phyloP scores from a whole-genome alignment of 306 rosid genomes.

The Styphnolobium japonicum region DNA sequence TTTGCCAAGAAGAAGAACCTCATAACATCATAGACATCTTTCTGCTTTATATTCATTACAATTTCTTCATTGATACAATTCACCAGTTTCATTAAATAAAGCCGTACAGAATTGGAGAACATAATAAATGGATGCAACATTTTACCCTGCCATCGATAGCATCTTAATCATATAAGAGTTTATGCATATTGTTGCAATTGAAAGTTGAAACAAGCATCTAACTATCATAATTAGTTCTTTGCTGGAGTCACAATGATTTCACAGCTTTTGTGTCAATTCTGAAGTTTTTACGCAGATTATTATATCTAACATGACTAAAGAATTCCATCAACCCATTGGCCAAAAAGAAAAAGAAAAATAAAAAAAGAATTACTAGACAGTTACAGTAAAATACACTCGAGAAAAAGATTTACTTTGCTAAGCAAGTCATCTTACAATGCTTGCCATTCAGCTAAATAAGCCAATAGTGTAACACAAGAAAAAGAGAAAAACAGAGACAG shows the following conservation, averaged over 20 bases:
- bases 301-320: not conserved
- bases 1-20: slow-evolving; percentile 16
- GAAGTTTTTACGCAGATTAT: not conserved
- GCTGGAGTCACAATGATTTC: not conserved
- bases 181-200: not conserved
- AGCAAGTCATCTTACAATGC: not conserved
- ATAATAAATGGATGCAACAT: not conserved
- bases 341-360: not conserved
- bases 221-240: not conserved
- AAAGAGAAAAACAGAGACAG: not conserved
- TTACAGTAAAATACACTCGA: not conserved
- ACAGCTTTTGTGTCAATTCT: not conserved
- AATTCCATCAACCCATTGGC: not conserved
- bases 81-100: not conserved
- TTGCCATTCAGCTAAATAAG: not conserved
- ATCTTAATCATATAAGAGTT: not conserved
- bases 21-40: not conserved
- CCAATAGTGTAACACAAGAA: not conserved
- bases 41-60: not conserved
- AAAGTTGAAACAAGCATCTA: not conserved
- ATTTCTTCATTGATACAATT: not conserved
- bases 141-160: not conserved
- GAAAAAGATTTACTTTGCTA: not conserved
- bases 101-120: not conserved
- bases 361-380: not conserved